These are phyloP conservation scores for Castanospermum australe DNA, from an alignment of 306 rosid genomes.

Conservation along the genomic window DNA sequence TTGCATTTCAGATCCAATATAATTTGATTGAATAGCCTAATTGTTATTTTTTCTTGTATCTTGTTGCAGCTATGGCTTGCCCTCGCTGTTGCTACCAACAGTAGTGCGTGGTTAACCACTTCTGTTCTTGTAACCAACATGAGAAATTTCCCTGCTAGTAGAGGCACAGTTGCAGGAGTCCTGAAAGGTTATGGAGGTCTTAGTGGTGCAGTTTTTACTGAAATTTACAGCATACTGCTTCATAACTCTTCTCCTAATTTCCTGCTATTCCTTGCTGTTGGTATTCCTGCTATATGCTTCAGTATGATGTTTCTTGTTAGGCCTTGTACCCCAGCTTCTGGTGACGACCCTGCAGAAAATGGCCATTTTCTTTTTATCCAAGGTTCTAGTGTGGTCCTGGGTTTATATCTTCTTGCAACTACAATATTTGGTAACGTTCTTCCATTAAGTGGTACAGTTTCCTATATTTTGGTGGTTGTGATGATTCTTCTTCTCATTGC, in stretches of 20 bases:
- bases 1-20: background rate
- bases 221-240: conserved; percentile 64
- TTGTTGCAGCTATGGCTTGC: conserved; percentile 65
- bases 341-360: conserved; percentile 49
- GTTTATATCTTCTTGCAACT: conserved; percentile 63
- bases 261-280: conserved; percentile 58
- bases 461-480: conserved; percentile 44
- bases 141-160: conserved; percentile 75
- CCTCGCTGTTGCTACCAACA: conserved; percentile 65
- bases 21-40: background rate
- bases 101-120: conserved; percentile 72
- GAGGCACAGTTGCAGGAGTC: conserved; percentile 71
- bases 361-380: conserved; percentile 63
- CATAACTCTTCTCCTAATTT: conserved; percentile 52
- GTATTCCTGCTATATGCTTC: conserved; percentile 64
- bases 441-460: conserved; percentile 28
- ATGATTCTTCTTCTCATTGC: conserved; percentile 77
- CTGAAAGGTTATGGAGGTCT: conserved; percentile 80
- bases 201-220: conserved; percentile 75
- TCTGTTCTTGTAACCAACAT: conserved; percentile 81
- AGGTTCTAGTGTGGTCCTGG: conserved; percentile 56
- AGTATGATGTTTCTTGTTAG: conserved; percentile 68
- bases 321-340: conserved; percentile 72
- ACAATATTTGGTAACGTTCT: conserved; percentile 47
- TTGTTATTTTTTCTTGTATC: background rate